These are phyloP conservation scores for Ajuga reptans DNA, from an alignment of 305 asterid species.

Conservation along the genomic window DNA sequence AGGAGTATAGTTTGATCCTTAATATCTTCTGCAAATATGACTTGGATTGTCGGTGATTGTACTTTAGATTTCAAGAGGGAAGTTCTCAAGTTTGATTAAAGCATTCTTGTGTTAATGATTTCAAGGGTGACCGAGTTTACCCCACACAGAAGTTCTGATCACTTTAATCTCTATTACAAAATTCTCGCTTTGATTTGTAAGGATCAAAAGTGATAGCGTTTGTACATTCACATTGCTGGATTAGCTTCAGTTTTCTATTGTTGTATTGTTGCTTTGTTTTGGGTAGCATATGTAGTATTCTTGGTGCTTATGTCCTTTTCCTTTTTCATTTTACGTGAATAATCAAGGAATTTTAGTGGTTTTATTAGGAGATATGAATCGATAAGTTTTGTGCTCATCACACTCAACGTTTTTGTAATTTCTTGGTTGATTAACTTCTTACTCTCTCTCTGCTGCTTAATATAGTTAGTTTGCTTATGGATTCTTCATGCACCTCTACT, in stretches of 20 bases:
- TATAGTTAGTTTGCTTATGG: not conserved
- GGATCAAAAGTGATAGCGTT: not conserved
- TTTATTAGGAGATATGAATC: no score
- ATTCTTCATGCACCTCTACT: conserved; percentile 7
- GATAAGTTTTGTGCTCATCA: no score
- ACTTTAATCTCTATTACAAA: not conserved
- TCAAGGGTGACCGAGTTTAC: not conserved
- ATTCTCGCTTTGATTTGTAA: not conserved
- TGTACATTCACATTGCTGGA: not conserved
- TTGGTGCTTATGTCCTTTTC: no score
- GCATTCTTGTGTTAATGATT: not conserved
- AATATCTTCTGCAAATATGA: not conserved
- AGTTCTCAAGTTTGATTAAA: conserved; percentile 11
- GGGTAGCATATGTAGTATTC: not conserved
- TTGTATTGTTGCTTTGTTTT: not conserved
- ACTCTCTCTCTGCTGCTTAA: no score
- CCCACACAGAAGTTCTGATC: not conserved
- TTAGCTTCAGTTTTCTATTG: not conserved
- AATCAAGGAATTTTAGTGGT: no score
- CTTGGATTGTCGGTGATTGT: conserved; percentile 10
- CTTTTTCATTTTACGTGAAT: no score
- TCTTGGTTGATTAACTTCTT: no score
- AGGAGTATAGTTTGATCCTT: not conserved
- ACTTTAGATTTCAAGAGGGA: not conserved
- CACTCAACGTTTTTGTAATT: no score